phyloP scores from a whole-genome alignment of 768 basidiomycete species.

The Suillus fuscotomentosus region DNA sequence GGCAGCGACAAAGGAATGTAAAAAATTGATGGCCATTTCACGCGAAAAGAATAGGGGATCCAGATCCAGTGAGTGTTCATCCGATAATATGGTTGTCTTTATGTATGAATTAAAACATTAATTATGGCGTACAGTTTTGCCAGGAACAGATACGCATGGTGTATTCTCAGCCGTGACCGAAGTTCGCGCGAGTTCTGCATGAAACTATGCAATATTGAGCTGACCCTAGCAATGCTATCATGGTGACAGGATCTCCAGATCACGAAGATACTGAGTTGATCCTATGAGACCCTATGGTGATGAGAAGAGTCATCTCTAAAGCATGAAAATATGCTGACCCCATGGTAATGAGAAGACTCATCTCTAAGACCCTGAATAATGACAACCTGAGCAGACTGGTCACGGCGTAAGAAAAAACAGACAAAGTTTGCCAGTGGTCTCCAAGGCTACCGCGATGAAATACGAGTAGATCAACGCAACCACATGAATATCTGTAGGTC shows the following conservation, averaged over 20 bases:
- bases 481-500: background rate
- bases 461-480: background rate
- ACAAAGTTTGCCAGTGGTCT: background rate
- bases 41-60: background rate
- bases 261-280: background rate
- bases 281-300: background rate
- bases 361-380: background rate
- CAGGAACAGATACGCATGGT: background rate
- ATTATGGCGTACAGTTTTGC: conserved; percentile 6
- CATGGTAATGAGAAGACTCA: background rate
- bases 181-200: background rate
- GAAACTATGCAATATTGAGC: background rate
- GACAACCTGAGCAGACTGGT: background rate
- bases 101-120: conserved; percentile 5
- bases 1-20: conserved; percentile 13
- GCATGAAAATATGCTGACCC: background rate
- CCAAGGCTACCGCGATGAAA: background rate
- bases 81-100: conserved; percentile 1
- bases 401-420: background rate
- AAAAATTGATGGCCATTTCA: conserved; percentile 18
- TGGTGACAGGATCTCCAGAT: background rate
- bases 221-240: background rate
- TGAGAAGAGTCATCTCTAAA: background rate
- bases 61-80: background rate
- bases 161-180: background rate